Evolutionary conservation across 345 rosid species (phyloP), one percentile per base, ranked within the genome.

Genomic region (Hibiscus tridactylites): DNA sequence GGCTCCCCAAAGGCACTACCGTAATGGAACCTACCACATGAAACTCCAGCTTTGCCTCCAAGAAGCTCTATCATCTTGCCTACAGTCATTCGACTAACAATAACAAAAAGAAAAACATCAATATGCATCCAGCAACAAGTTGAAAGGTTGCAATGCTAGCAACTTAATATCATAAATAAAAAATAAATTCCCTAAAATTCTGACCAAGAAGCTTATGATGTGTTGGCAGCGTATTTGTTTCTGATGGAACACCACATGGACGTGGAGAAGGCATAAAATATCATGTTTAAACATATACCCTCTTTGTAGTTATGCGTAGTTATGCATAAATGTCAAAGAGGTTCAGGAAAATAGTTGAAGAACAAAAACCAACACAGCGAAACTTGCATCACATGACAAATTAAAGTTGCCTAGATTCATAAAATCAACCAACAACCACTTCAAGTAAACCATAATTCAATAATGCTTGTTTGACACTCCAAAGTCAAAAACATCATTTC

Each of bases 31-130:
- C 85, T 85, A 67, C 97, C 97, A 21, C 87, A 84, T 4, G 92
- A 89, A 71, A 90, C 97, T 72, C 97, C 97, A 68, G 97, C 97
- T 80, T 95, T 95, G 76, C 99, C 79, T 47, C 96, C 99, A 71
- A 92, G 89, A 76, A 95, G 99, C 85, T 95, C 99, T 76, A 92
- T 85, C 99, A 92, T 95, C 86, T 95, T 94, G 52, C 98, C 97
- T 70, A 92, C 97, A 12, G 97, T 94, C 98, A 94, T 94, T 79
- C 97, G 99, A 85, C 97, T 94, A 70, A 73, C 47, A 63, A 66
- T 49, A 80, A 73, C 73, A 79, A 61, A 74, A 56, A 56, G 46
- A 37, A 26, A 35, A 71, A 66, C 59, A 53, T 73, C 44, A 66
- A 57, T 9, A 62, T 26, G 72, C n/a, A 60, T 31, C 57, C 37